Percentiles rank a stretch among this genome's conserved stretches.
phyloP scores from a whole-genome alignment of 1,284 basidiomycete species.

The Malassezia dermatis region DNA sequence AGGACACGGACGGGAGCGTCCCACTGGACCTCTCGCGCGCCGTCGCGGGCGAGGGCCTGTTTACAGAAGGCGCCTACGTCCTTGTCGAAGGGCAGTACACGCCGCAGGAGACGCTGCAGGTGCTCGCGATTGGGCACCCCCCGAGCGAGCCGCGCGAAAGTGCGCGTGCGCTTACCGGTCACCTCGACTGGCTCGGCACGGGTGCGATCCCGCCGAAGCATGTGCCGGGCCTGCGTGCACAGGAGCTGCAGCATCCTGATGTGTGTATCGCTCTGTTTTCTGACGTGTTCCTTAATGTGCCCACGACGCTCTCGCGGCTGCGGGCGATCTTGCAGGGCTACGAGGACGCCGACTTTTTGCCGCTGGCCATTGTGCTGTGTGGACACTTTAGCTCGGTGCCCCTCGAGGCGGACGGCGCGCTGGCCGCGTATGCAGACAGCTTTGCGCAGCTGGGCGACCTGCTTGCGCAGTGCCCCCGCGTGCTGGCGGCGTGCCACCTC shows the following conservation, averaged over 20 bases:
- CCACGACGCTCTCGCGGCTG: conserved; percentile 67
- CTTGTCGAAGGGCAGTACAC: conserved; percentile 95
- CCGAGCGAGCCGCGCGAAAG: conserved; percentile 52
- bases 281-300: conserved; percentile 86
- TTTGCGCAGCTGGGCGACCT: conserved; percentile 78
- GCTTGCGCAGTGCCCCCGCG: conserved; percentile 65
- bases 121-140: conserved; percentile 90
- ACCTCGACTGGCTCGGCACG: conserved; percentile 87
- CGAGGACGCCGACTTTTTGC: conserved; percentile 69
- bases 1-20: conserved; percentile 85
- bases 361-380: conserved; percentile 75
- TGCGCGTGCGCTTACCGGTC: conserved; percentile 50
- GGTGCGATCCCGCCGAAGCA: conserved; percentile 83
- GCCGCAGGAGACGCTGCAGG: conserved; percentile 72
- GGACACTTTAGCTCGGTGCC: conserved; percentile 80
- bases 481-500: conserved; percentile 72
- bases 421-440: conserved; percentile 71
- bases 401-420: conserved; percentile 59
- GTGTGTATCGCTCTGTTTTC: conserved; percentile 81
- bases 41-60: conserved; percentile 79
- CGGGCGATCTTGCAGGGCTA: conserved; percentile 81
- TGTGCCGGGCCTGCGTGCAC: conserved; percentile 52
- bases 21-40: conserved; percentile 78
- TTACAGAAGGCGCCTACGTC: conserved; percentile 90
- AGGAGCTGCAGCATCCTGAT: conserved; percentile 46